Evolutionary conservation across 805 yeast species (phyloP).

Genomic region (Saccharomycopsis lassenensis): DNA sequence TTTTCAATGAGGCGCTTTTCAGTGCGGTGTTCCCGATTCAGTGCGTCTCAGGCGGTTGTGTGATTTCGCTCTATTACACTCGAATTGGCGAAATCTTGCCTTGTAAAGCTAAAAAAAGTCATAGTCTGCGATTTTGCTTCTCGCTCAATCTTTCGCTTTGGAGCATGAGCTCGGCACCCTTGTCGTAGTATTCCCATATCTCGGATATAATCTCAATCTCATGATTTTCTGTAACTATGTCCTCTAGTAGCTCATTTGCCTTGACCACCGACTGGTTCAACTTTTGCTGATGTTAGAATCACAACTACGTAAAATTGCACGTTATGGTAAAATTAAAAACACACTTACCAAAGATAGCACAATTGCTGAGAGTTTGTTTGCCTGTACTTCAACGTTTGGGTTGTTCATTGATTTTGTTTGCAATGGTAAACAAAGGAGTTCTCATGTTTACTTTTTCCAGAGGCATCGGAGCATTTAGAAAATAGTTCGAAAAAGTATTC

Average conservation of each 20-base stretch:
- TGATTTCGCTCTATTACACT: no score
- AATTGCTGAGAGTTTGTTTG: slow-evolving; percentile 15
- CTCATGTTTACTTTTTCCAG: no score
- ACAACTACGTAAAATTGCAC: not conserved
- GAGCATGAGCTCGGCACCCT: slow-evolving; percentile 17
- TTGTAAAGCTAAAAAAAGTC: no score
- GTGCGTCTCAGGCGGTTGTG: no score
- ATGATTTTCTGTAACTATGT: slow-evolving; percentile 15
- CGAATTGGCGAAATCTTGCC: no score
- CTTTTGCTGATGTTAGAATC: slow-evolving; percentile 5
- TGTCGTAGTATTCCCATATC: slow-evolving; percentile 17
- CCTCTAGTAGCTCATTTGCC: slow-evolving; percentile 13
- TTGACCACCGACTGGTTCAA: slow-evolving; percentile 9
- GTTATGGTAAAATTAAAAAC: not conserved
- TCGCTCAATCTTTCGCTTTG: slow-evolving; percentile 10
- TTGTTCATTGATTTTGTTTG: no score
- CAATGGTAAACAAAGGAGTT: no score
- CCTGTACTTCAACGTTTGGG: slow-evolving; percentile 18
- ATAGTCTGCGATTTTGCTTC: no score
- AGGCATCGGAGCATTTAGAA: no score
- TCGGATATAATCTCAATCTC: slow-evolving; percentile 17
- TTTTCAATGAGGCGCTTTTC: no score
- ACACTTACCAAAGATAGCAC: slow-evolving; percentile 12
- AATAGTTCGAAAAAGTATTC: no score
- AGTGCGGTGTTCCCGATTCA: no score